phyloP scores from a whole-genome alignment of 148 eudicot genomes.

The Talinum fruticosum region DNA sequence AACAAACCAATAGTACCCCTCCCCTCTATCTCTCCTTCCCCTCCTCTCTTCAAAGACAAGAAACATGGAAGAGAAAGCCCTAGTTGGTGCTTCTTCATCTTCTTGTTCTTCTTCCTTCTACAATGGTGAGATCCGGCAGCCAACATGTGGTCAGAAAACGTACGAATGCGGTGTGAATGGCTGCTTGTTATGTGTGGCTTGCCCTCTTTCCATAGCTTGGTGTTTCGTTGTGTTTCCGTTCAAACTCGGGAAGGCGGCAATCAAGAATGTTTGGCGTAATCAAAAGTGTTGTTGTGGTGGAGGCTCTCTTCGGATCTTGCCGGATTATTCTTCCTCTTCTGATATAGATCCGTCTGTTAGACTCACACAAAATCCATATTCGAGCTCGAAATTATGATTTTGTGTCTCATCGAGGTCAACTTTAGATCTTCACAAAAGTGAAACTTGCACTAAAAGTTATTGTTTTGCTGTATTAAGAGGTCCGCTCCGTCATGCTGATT shows the following conservation, averaged over 20 bases:
- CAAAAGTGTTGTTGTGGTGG: background rate
- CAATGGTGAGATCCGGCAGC: background rate
- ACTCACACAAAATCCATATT: background rate
- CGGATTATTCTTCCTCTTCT: background rate
- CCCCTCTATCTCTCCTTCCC: background rate
- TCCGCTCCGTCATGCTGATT: background rate
- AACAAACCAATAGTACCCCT: background rate
- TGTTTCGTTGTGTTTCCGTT: background rate
- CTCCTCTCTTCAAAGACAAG: background rate
- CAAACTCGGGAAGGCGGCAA: background rate
- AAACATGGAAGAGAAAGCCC: background rate
- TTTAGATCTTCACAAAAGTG: too few species aligned
- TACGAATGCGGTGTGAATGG: background rate
- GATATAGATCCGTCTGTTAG: background rate
- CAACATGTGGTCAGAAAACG: background rate
- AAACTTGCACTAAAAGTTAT: too few species aligned
- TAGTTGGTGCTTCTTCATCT: background rate
- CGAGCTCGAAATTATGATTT: background rate
- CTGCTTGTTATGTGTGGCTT: background rate
- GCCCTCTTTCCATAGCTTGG: constrained; percentile 5
- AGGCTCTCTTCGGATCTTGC: background rate
- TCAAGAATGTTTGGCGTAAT: constrained; percentile 4
- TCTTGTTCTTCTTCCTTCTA: background rate
- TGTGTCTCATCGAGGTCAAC: too few species aligned
- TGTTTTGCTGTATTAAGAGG: too few species aligned